A percentile compares a stretch with the other conserved stretches of the same genome.
Evolutionary conservation across 2,329 filamentous ascomycete genomes (phyloP).

Genomic region (Hirsutella thompsonii): DNA sequence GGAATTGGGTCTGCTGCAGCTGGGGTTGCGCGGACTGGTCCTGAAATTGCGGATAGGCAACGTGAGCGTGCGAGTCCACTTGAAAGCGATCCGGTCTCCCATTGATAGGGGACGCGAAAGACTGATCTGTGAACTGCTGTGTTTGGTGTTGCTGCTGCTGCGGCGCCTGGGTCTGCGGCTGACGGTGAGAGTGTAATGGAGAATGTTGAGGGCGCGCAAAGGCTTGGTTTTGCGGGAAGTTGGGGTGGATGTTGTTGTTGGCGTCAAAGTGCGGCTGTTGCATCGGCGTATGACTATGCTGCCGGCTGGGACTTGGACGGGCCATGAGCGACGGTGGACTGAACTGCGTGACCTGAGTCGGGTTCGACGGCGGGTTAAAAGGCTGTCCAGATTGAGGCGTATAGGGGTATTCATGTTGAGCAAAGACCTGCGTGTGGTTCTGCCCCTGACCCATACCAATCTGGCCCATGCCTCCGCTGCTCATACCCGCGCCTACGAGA

Average conservation of each 20-base stretch:
- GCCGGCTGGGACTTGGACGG: slow-evolving; percentile 15
- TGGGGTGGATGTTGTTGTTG: slow-evolving; percentile 16
- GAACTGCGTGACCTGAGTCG: slow-evolving; percentile 17
- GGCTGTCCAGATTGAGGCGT: slow-evolving; percentile 17
- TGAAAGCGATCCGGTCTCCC: slow-evolving; percentile 12
- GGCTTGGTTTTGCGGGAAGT: slow-evolving; percentile 12
- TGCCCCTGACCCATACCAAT: slow-evolving; percentile 16
- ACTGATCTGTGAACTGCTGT: slow-evolving; percentile 9
- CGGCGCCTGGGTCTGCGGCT: slow-evolving; percentile 11
- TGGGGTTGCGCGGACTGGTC: slow-evolving; percentile 1
- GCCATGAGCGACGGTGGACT: slow-evolving; percentile 19
- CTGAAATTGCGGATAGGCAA: slow-evolving; percentile 6
- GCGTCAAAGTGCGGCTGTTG: slow-evolving; percentile 12
- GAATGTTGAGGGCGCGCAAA: slow-evolving; percentile 16
- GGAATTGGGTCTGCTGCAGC: slow-evolving; percentile 3
- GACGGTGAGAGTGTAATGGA: slow-evolving; percentile 10
- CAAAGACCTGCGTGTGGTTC: slow-evolving; percentile 19
- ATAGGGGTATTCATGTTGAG: slow-evolving; percentile 20
- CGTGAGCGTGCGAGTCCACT: slow-evolving; percentile 3
- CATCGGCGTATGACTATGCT: slow-evolving; percentile 20
- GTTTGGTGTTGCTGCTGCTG: slow-evolving; percentile 11
- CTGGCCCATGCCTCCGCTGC: slow-evolving; percentile 10
- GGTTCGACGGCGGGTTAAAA: slow-evolving; percentile 10
- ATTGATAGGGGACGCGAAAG: slow-evolving; percentile 13
- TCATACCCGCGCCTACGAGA: slow-evolving; percentile 5